Evolutionary conservation across 1,139 yeast genomes (phyloP).

Genomic region (Protomyces macrosporus): DNA sequence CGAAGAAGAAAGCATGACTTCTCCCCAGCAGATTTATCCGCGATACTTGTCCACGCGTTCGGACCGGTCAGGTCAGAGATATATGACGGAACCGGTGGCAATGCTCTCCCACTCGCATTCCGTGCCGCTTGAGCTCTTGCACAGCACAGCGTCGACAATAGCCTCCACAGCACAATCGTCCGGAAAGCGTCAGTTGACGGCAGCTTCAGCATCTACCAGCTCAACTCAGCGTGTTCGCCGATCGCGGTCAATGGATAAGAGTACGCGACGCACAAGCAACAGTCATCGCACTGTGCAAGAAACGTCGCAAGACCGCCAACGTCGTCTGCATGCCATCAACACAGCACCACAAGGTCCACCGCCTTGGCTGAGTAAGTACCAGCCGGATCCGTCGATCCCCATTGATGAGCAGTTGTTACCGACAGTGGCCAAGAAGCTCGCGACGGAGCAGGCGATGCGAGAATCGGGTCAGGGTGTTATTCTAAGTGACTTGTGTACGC

Average conservation of each 20-base stretch:
- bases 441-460: background rate
- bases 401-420: constrained; percentile 22
- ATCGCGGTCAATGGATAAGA: background rate
- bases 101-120: no score
- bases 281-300: background rate
- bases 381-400: constrained; percentile 20
- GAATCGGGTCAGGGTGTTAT: background rate
- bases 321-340: constrained; percentile 18
- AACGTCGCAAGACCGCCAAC: constrained; percentile 6
- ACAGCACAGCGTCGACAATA: no score
- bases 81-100: no score
- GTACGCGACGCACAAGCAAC: background rate
- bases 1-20: no score
- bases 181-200: background rate
- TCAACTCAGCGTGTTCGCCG: background rate
- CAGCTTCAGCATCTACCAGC: background rate
- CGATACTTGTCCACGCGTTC: no score
- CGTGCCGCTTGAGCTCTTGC: no score
- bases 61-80: no score
- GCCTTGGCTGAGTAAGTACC: constrained; percentile 17
- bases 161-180: no score
- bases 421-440: constrained; percentile 22
- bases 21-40: no score
- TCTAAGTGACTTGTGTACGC: background rate
- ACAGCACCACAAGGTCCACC: constrained; percentile 26